These are phyloP conservation scores for Vinca minor DNA, from an alignment of 257 asterid genomes.

Conservation along the genomic window DNA sequence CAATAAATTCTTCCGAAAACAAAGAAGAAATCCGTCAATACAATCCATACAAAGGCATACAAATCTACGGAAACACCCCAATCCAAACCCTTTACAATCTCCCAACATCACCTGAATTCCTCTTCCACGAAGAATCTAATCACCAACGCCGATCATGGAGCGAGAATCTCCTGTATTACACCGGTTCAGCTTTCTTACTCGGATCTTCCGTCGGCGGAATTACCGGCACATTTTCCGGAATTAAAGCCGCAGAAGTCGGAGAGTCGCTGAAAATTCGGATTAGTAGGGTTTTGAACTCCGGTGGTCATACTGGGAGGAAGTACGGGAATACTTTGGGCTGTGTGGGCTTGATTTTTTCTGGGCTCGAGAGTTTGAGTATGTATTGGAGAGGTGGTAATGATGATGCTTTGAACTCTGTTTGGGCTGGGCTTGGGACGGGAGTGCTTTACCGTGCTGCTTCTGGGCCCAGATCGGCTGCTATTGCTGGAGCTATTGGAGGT, in stretches of 20 bases:
- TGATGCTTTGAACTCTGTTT: constrained; percentile 6
- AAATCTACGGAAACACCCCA: not conserved
- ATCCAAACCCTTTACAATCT: constrained; percentile 9
- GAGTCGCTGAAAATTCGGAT: constrained; percentile 11
- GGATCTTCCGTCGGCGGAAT: constrained; percentile 11
- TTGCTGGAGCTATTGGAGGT: constrained; percentile 17
- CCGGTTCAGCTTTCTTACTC: constrained; percentile 10
- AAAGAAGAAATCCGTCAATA: constrained; percentile 1
- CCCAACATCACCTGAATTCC: constrained; percentile 18
- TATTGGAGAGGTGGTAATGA: constrained; percentile 4
- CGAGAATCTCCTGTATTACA: constrained; percentile 8
- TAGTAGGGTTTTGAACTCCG: constrained; percentile 9
- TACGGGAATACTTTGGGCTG: constrained; percentile 10
- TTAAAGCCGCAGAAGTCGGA: constrained; percentile 8
- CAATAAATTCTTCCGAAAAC: not conserved
- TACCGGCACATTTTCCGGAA: constrained; percentile 3
- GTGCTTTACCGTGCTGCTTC: constrained; percentile 5
- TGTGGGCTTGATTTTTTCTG: constrained; percentile 16
- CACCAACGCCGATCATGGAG: constrained; percentile 6
- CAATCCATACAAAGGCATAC: constrained; percentile 9
- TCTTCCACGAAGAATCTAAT: constrained; percentile 18
- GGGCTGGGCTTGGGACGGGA: constrained; percentile 17
- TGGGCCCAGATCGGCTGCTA: constrained; percentile 12
- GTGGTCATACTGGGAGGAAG: constrained; percentile 11
- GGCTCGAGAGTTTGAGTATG: constrained; percentile 3